Base-by-base conservation (phyloP, 2,329 filamentous ascomycete species). In the Delphinella strobiligena region DNA sequence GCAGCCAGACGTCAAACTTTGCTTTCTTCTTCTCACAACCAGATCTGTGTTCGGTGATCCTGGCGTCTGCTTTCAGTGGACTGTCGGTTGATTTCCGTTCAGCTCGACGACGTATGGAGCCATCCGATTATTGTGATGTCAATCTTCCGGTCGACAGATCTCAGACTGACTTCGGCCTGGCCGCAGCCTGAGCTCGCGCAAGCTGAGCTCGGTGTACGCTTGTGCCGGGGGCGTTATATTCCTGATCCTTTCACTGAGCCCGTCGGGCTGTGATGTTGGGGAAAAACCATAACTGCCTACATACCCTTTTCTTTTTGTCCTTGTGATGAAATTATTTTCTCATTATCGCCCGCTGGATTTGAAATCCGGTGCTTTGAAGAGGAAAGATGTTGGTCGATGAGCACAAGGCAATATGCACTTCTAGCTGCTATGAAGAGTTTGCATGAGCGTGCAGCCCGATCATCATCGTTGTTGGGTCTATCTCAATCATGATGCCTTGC, bases 141-240 rank as follows among this genome's bases (percentile, higher is more conserved):
- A 78, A 82, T 85, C 64, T 69, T 88, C 82, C 81, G 78, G 84
- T 87, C 82, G 85, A 93, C 87, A 91, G 83, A 79, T 91, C 80
- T 84, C 62, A 93, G 80, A 94, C 62, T 56, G 74, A 91, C 67
- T 63, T 65, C 47, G 31, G 49, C 46, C 50, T 41, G 46, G 69
- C 68, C 61, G 51, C 54, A 70, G 72, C 75, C 74, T 75, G 72
- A 74, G 75, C 70, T 83, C 78, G 78, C 73, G 64, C 4, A 50
- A 63, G 70, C 72, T 80, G 80, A 85, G 74, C 74, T 75, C 73
- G 71, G 73, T 68, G 66, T 66, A 64, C 59, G 59, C 61, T 65
- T 60, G 54, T 60, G 64, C 64, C 64, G 68, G 67, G 70, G 79
- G 72, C 74, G 74, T 78, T 77, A 88, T 87, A 89, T 89, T 89